phyloP scores from a whole-genome alignment of 768 basidiomycete species.

The Tricholoma sp. region DNA sequence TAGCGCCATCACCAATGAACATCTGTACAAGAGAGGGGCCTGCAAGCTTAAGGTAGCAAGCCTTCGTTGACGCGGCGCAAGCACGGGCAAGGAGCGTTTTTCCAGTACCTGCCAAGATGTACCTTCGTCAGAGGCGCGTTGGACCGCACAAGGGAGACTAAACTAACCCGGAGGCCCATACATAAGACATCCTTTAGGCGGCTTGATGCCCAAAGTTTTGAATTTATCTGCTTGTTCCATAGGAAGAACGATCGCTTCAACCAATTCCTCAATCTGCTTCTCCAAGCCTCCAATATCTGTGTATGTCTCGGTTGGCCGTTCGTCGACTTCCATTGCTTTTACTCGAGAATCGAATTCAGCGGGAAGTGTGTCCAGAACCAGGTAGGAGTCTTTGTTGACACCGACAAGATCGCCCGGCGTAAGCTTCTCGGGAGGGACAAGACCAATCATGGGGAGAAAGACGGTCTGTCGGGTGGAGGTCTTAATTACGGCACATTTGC shows the following conservation, averaged over 20 bases:
- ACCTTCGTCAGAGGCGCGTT: conserved; percentile 5
- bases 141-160: conserved; percentile 7
- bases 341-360: conserved; percentile 98
- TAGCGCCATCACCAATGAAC: conserved; percentile 99
- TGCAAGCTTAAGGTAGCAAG: conserved; percentile 96
- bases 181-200: conserved; percentile 98
- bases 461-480: conserved; percentile 98
- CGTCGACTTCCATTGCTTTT: conserved; percentile 99
- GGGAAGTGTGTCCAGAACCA: conserved; percentile 92
- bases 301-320: conserved; percentile 94
- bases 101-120: conserved; percentile 60
- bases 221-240: conserved; percentile 99
- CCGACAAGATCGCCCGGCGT: conserved; percentile 93
- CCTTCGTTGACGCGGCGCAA: conserved; percentile 96
- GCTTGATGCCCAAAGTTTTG: conserved; percentile 95
- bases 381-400: conserved; percentile 99
- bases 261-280: conserved; percentile 98
- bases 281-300: conserved; percentile 97
- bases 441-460: conserved; percentile 95
- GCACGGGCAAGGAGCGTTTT: conserved; percentile 97
- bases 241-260: conserved; percentile 95
- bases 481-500: conserved; percentile 98
- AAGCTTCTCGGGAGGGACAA: conserved; percentile 89
- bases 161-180: conserved; percentile 90
- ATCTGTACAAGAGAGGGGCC: conserved; percentile 98